These are phyloP conservation scores for Phaeosphaeria sp. DNA, from an alignment of 2,329 filamentous ascomycete genomes.

Conservation along the genomic window DNA sequence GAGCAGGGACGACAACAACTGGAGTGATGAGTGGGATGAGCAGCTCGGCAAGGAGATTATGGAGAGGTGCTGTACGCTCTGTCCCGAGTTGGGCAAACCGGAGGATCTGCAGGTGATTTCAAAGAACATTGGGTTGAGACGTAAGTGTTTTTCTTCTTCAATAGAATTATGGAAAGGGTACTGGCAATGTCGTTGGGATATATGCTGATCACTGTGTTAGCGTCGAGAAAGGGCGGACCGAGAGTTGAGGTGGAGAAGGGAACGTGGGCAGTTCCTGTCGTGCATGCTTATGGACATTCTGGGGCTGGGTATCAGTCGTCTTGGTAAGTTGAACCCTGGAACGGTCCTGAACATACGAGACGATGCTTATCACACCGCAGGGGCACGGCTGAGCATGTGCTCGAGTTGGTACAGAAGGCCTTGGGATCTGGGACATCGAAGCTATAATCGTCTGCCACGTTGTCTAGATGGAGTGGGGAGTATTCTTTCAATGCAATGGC, in stretches of 20 bases:
- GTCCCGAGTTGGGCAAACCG: constrained; percentile 70
- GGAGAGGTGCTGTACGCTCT: constrained; percentile 71
- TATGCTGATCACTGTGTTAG: constrained; percentile 17
- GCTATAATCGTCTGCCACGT: not conserved
- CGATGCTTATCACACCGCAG: constrained; percentile 19
- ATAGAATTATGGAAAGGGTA: no score
- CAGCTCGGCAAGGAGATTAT: constrained; percentile 83
- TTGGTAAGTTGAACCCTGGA: constrained; percentile 31
- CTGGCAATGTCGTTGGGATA: not conserved
- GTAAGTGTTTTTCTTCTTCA: constrained; percentile 27
- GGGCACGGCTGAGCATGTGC: constrained; percentile 51
- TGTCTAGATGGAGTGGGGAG: no score
- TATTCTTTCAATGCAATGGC: no score
- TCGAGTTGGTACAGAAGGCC: constrained; percentile 48
- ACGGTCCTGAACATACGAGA: not conserved
- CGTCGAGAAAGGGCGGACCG: constrained; percentile 74
- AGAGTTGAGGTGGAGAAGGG: constrained; percentile 73
- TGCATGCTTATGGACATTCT: constrained; percentile 82
- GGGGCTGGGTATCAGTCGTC: constrained; percentile 73
- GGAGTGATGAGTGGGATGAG: constrained; percentile 79
- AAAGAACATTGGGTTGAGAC: constrained; percentile 82
- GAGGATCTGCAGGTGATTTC: constrained; percentile 77
- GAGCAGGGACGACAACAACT: constrained; percentile 79
- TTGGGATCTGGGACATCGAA: constrained; percentile 4
- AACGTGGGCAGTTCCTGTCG: constrained; percentile 59